Base-by-base conservation (phyloP, 129 eudicot species). In the Tagetes patula region DNA sequence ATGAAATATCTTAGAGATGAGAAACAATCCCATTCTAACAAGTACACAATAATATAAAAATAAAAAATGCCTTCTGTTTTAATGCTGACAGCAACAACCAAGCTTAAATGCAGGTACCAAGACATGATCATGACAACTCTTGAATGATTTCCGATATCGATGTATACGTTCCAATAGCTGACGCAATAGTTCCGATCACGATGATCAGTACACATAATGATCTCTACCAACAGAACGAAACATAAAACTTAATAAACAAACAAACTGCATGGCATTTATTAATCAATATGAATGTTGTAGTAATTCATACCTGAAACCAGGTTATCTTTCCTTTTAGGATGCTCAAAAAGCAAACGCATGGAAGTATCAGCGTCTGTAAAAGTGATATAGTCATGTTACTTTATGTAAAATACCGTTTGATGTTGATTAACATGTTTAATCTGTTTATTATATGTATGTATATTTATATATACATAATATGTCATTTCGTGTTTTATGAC, bases 361-460 rank as follows among this genome's bases (percentile, higher is more conserved):
- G 98, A 80, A 93, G 86, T 77, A 93, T 93, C 80, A 93, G 78
- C 27, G 96, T 84, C 98, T 93, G 93, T n/a, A 77, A 75, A 11
- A 68, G 39, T 58, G 46, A 13, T 3, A 60, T 36, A 60, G 41
- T 6, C 34, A 55, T 41, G n/a, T 65, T n/a, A 45, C 13, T 14
- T 20, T 34, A 11, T 45, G 38, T 53, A n/a, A 20, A 9, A 10
- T 67, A 67, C 39, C 6, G 34, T 49, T 12, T 12, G 55, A 3
- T 43, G 52, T 3, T 3, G 1, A 1, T 9, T 47, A 1, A 47
- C 14, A 12, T 2, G 37, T 31, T 55, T 55, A 8, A 30, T 13
- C 5, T 1, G 4, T 55, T 55, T 27, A 27, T 27, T 27, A 27
- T 27, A 55, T 27, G 3, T 9, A 0, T 10, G 0, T 40, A 3